Evolutionary conservation across 2,329 filamentous ascomycete species (phyloP), one percentile per base, ranked within the genome.

Genomic region (Colletotrichum nymphaeae): DNA sequence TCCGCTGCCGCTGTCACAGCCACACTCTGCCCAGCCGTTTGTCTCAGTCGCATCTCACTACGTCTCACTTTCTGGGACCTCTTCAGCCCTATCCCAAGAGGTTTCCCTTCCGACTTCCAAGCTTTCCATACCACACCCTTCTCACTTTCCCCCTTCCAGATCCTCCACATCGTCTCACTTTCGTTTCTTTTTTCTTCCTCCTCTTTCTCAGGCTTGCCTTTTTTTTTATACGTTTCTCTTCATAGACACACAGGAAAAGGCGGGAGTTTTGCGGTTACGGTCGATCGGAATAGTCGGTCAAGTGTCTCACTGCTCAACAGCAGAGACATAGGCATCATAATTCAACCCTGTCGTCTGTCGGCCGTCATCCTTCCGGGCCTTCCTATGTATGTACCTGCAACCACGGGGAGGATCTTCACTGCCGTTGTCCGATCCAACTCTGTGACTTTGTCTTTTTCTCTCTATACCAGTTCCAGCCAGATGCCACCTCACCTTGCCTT

Each of bases 271-370:
- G 32, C 16, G 53, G 57, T 56, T 49, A 35, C 67, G 22, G 67
- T 42, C 67, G 28, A 64, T 32, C 60, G 60, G 53, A 37, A 24
- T 19, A 57, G 53, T 65, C 67, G 67, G 30, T 30, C 60, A 32
- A 49, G 14, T 28, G 26, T 22, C 22, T 35, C 32, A 35, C 32
- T 35, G 2, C 32, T 35, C 32, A 5, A 35, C 32, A 35, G 32
- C 32, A 35, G 11, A 35, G 32, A 35, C 32, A 35, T 12, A 35
- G 30, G 30, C 12, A 35, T 35, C 32, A 35, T 12, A 35, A 35
- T 35, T 35, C 32, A 9, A 12, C 32, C 32, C 32, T 35, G 32
- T 35, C 11, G 32, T 12, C 32, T 32, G 46, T n/a, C 22, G n/a
- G 19, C 28, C 9, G 37, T 59, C 42, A 24, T 46, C 16, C 53